A percentile compares a stretch with the other conserved stretches of the same genome.
phyloP scores from a whole-genome alignment of 1,284 basidiomycete genomes.

The Ceratobasidium sp. region DNA sequence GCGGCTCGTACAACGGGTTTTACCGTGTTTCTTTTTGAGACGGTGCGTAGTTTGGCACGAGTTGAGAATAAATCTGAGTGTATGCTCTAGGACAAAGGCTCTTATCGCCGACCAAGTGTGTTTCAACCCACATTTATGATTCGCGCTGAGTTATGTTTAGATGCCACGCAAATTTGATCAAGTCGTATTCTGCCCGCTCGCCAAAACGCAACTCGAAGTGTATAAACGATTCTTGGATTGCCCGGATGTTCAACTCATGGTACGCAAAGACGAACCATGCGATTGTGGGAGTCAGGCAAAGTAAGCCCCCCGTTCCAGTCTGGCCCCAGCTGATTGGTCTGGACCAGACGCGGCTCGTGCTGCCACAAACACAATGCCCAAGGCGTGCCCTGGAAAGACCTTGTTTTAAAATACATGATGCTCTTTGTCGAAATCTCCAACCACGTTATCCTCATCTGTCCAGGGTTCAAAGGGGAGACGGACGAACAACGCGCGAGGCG shows the following conservation, averaged over 20 bases:
- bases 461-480: slow-evolving; percentile 55
- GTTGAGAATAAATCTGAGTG: neutral
- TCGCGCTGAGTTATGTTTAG: slow-evolving; percentile 53
- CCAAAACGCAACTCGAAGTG: slow-evolving; percentile 65
- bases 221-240: slow-evolving; percentile 73
- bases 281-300: slow-evolving; percentile 66
- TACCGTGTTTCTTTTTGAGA: slow-evolving; percentile 79
- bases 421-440: slow-evolving; percentile 82
- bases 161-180: slow-evolving; percentile 82
- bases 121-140: neutral
- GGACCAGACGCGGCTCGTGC: slow-evolving; percentile 65
- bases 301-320: slow-evolving; percentile 50
- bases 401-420: slow-evolving; percentile 70
- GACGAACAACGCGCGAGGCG: slow-evolving; percentile 60
- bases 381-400: slow-evolving; percentile 53
- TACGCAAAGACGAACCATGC: slow-evolving; percentile 72
- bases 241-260: slow-evolving; percentile 67
- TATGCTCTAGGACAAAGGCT: slow-evolving; percentile 70
- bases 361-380: slow-evolving; percentile 66
- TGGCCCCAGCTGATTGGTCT: slow-evolving; percentile 8
- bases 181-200: slow-evolving; percentile 88
- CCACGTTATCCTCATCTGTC: slow-evolving; percentile 80
- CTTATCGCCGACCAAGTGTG: slow-evolving; percentile 74
- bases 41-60: slow-evolving; percentile 54
- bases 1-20: slow-evolving; percentile 63